These are phyloP conservation scores for Paraurostyla sp. DNA, from an alignment of 73 alveolate genomes.

Conservation along the genomic window DNA sequence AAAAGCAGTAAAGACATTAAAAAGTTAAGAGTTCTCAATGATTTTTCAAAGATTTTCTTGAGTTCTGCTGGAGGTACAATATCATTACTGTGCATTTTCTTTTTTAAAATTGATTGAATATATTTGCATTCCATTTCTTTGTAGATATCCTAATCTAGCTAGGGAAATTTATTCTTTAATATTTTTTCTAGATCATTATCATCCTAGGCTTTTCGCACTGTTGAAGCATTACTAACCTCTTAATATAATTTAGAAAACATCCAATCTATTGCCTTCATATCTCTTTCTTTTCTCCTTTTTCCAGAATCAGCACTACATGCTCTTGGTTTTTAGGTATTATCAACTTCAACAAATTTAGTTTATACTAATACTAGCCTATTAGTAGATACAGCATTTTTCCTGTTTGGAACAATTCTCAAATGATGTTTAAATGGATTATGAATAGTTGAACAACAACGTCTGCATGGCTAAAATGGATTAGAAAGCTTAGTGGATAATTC, in stretches of 20 bases:
- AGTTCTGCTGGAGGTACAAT: neutral
- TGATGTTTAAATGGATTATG: conserved; percentile 47
- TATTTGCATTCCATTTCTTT: neutral
- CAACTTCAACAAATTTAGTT: neutral
- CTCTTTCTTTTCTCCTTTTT: conserved; percentile 7
- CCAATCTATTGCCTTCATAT: conserved; percentile 16
- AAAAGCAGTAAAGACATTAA: neutral
- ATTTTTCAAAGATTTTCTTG: neutral
- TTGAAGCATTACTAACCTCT: neutral
- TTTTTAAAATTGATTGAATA: neutral
- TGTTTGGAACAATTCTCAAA: neutral
- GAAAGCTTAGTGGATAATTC: neutral
- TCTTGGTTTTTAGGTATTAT: neutral
- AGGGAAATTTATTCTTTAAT: neutral
- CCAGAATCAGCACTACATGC: conserved; percentile 33
- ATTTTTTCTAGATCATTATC: neutral
- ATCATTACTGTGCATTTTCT: neutral
- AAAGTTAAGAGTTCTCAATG: neutral
- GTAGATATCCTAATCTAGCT: neutral
- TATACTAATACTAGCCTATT: neutral
- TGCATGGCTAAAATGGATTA: conserved; percentile 15
- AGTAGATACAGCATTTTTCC: neutral
- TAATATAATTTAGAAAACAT: neutral
- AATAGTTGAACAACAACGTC: conserved; percentile 28
- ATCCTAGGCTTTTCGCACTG: neutral